phyloP scores from a whole-genome alignment of 2,329 filamentous ascomycete genomes.

The Moelleriella libera region DNA sequence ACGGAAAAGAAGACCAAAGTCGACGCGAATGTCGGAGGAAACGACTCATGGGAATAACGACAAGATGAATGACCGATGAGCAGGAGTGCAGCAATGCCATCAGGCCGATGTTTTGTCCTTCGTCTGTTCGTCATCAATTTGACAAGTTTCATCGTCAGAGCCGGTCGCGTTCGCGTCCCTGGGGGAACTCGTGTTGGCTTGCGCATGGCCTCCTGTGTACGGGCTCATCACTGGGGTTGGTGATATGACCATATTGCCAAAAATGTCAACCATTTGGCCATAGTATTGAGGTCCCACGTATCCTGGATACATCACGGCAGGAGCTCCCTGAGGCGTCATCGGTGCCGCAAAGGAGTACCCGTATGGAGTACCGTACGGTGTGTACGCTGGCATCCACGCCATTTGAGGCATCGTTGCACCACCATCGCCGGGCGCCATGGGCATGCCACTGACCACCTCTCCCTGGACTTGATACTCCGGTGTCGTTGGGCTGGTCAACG shows the following conservation, averaged over 20 bases:
- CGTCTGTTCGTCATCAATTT: neutral
- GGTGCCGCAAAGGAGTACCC: conserved; percentile 3
- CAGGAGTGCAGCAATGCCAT: no score
- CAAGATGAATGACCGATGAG: no score
- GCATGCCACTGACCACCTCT: neutral
- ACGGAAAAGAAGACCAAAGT: no score
- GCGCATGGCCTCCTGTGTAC: neutral
- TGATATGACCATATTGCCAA: conserved; percentile 7
- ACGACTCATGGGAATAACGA: no score
- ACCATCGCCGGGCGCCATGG: neutral
- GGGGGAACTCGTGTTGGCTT: neutral
- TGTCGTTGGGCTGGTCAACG: neutral
- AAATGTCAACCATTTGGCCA: conserved; percentile 9
- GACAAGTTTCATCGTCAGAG: neutral
- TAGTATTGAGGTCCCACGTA: conserved; percentile 9
- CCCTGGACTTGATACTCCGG: neutral
- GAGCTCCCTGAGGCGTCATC: conserved; percentile 8
- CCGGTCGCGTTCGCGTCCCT: neutral
- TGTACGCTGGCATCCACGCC: conserved; percentile 8
- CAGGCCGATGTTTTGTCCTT: neutral
- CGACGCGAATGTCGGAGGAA: no score
- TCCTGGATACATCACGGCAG: conserved; percentile 9
- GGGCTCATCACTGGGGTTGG: conserved; percentile 10
- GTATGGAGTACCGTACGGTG: conserved; percentile 6
- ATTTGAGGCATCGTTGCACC: conserved; percentile 2